These are phyloP conservation scores for Phaeosphaeria sp. DNA, from an alignment of 2,329 filamentous ascomycete genomes.

Conservation along the genomic window DNA sequence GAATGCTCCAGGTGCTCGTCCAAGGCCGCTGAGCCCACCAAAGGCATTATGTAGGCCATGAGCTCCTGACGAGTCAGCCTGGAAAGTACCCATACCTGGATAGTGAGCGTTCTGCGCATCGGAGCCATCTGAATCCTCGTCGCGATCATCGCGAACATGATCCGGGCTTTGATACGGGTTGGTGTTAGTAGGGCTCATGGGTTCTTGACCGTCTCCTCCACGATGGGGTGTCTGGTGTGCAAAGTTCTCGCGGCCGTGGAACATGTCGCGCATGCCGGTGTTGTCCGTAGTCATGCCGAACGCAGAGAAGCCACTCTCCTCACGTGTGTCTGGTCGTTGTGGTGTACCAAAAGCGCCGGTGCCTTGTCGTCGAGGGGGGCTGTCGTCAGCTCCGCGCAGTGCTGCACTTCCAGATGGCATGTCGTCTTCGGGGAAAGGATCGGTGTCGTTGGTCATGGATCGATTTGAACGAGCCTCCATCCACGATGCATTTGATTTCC, in stretches of 20 bases:
- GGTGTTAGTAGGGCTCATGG: constrained; percentile 89
- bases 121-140: constrained; percentile 64
- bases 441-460: constrained; percentile 69
- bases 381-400: constrained; percentile 76
- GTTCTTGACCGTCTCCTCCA: constrained; percentile 62
- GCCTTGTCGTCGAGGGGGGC: constrained; percentile 57
- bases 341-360: constrained; percentile 52
- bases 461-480: constrained; percentile 55
- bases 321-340: constrained; percentile 58
- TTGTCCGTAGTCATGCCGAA: constrained; percentile 67
- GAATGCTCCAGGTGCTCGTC: constrained; percentile 48
- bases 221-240: constrained; percentile 62
- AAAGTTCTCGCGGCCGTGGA: constrained; percentile 64
- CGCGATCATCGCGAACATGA: constrained; percentile 71
- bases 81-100: constrained; percentile 62
- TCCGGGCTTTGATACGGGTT: constrained; percentile 95
- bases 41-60: constrained; percentile 57
- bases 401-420: constrained; percentile 71
- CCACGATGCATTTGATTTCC: constrained; percentile 59
- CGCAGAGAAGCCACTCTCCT: constrained; percentile 65
- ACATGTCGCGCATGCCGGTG: constrained; percentile 63
- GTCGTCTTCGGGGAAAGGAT: constrained; percentile 74
- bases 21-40: constrained; percentile 62
- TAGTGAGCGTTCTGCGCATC: constrained; percentile 59
- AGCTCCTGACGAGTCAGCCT: constrained; percentile 52